phyloP scores from a whole-genome alignment of 78 protist species.

The Blattamonas nauphoetae region DNA sequence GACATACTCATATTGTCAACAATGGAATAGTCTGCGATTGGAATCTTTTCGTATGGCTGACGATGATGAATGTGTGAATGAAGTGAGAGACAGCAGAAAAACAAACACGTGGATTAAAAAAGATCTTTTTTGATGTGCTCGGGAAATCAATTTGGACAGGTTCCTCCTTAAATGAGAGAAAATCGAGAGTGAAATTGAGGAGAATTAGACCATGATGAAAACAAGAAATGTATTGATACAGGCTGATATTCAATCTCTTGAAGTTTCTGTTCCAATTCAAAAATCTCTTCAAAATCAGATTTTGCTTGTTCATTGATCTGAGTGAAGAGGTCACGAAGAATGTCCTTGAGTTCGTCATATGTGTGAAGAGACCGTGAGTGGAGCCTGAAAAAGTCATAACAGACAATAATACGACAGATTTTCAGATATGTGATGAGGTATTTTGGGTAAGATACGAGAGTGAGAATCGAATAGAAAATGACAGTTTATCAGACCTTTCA shows the following conservation, averaged over 20 bases:
- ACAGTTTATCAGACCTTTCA: too few species aligned
- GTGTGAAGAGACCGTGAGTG: background rate
- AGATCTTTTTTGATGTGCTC: background rate
- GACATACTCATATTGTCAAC: background rate
- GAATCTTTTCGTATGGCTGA: background rate
- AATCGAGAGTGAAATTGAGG: too few species aligned
- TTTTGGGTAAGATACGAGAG: too few species aligned
- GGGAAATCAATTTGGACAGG: background rate
- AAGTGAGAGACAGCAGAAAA: background rate
- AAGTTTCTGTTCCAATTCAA: background rate
- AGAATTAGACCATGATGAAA: too few species aligned
- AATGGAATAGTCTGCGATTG: background rate
- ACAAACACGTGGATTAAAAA: background rate
- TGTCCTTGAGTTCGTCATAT: background rate
- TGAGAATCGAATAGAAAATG: too few species aligned
- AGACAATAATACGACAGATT: background rate
- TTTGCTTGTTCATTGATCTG: background rate
- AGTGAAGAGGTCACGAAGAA: background rate
- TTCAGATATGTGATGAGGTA: too few species aligned
- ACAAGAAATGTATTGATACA: background rate
- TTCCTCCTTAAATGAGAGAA: background rate
- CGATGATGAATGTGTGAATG: background rate
- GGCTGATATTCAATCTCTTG: background rate
- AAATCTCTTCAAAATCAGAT: background rate
- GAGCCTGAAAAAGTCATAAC: background rate